A percentile compares a stretch with the other conserved stretches of the same genome.
Evolutionary conservation across 2,329 filamentous ascomycete species (phyloP).

Genomic region (Podosphaera aphanis): DNA sequence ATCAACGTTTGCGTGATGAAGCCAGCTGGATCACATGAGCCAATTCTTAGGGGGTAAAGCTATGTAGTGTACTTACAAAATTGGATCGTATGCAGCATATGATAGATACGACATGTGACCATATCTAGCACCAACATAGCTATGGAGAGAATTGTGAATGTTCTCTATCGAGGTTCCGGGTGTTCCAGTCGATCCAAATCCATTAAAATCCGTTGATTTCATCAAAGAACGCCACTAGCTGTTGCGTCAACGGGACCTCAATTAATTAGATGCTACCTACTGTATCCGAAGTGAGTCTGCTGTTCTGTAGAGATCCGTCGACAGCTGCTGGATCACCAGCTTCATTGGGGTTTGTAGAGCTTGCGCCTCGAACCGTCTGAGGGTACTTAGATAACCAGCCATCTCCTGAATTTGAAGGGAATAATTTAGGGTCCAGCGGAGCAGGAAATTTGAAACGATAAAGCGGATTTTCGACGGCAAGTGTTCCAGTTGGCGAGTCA

Average conservation of each 20-base stretch:
- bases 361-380: conserved; percentile 16
- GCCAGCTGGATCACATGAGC: conserved; percentile 17
- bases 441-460: conserved; percentile 26
- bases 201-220: conserved; percentile 17
- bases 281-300: conserved; percentile 10
- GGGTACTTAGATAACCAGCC: conserved; percentile 14
- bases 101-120: conserved; percentile 20
- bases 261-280: conserved; percentile 3
- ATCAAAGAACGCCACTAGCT: conserved; percentile 15
- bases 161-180: conserved; percentile 21
- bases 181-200: conserved; percentile 20
- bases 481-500: conserved; percentile 8
- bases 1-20: conserved; percentile 34
- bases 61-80: conserved; percentile 19
- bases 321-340: conserved; percentile 14
- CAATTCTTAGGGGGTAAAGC: neutral
- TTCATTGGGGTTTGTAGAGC: conserved; percentile 3
- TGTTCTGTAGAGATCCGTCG: conserved; percentile 3
- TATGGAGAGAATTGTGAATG: conserved; percentile 23
- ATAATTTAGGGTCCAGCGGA: conserved; percentile 17
- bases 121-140: conserved; percentile 17
- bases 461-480: conserved; percentile 25
- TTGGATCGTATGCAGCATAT: conserved; percentile 23
- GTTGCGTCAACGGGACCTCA: neutral
- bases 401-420: conserved; percentile 15